Percentiles rank a stretch among this genome's conserved stretches.
These are phyloP conservation scores for Daldinia vernicosa DNA, from an alignment of 495 filamentous ascomycete genomes.

Conservation along the genomic window DNA sequence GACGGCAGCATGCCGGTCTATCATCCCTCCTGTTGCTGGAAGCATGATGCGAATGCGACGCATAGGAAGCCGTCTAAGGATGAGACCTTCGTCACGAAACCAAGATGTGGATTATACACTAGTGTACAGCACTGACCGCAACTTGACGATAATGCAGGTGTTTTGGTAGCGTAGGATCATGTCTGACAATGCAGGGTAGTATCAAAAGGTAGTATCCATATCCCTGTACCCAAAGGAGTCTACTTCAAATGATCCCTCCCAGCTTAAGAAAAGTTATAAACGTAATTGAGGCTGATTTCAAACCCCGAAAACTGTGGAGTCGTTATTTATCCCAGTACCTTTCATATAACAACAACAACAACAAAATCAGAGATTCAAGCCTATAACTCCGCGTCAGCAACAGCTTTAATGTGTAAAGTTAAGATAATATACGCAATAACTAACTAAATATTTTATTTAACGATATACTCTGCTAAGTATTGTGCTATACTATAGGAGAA, in stretches of 20 bases:
- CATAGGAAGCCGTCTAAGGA: not conserved
- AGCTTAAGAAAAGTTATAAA: not conserved
- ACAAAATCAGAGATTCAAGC: too few relatives aligned
- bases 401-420: too few relatives aligned
- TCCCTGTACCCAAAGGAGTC: not conserved
- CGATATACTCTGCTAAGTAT: not conserved
- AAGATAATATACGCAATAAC: too few relatives aligned
- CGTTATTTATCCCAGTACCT: not conserved
- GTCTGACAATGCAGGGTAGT: not conserved
- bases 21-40: not conserved
- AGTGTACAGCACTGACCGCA: not conserved
- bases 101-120: not conserved
- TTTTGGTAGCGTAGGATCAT: slow-evolving; percentile 2
- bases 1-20: not conserved
- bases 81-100: not conserved
- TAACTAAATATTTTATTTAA: too few relatives aligned
- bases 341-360: not conserved
- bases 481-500: not conserved
- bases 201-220: not conserved
- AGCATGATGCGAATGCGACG: not conserved
- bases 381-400: too few relatives aligned
- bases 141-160: slow-evolving; percentile 1
- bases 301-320: not conserved
- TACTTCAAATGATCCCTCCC: not conserved
- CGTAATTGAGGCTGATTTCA: slow-evolving; percentile 1